Conservation (phyloP, 1,139 yeast species). For the Pichia sp. region DNA sequence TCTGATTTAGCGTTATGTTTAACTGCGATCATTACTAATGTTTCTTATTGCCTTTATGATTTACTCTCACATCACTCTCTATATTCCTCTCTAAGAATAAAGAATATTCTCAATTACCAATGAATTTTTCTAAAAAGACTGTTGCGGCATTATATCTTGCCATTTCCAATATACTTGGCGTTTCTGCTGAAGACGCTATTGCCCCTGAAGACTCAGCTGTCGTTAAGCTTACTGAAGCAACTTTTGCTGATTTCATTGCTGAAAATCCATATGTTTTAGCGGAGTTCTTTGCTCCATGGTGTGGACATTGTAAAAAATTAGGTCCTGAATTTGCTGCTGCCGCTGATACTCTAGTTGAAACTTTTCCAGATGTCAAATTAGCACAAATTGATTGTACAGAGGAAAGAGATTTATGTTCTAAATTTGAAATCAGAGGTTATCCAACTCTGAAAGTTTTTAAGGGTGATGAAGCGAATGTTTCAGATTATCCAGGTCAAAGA, state of each 20-base stretch:
- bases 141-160: conserved; percentile 27
- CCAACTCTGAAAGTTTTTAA: conserved; percentile 87
- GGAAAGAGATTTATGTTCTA: conserved; percentile 72
- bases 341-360: conserved; percentile 63
- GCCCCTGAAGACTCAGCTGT: conserved; percentile 87
- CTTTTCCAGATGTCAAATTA: conserved; percentile 61
- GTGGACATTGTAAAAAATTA: conserved; percentile 94
- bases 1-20: no score
- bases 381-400: conserved; percentile 94
- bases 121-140: conserved; percentile 24
- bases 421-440: conserved; percentile 77
- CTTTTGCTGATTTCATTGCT: conserved; percentile 59
- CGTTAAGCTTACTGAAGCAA: conserved; percentile 60
- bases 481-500: conserved; percentile 80
- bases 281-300: conserved; percentile 99
- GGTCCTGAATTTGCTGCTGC: conserved; percentile 90
- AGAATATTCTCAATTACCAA: conserved; percentile 12
- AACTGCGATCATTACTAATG: no score
- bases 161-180: conserved; percentile 21
- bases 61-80: no score
- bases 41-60: no score
- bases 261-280: conserved; percentile 80
- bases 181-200: conserved; percentile 47
- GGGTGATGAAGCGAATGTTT: conserved; percentile 44
- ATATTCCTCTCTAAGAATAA: no score